Evolutionary conservation across 176 grass and related monocot genomes (phyloP), one percentile per base, ranked within the genome.

Genomic region (Avena insularis): DNA sequence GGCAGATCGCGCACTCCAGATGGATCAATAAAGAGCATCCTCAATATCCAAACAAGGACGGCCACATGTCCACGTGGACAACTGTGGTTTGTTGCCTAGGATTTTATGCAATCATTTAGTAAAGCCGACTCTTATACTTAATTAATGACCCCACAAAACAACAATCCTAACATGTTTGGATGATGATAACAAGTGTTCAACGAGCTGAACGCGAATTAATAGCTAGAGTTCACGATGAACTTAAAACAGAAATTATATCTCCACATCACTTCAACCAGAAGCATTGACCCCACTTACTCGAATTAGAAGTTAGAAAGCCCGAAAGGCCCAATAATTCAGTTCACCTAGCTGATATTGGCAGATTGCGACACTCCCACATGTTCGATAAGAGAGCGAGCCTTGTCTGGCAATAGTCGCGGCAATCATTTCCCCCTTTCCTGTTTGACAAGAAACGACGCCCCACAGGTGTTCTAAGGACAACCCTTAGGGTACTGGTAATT

Each of bases 401-500:
- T 3, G 21, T 50, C 38, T 60, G 15, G 17, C 69, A 74, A 67
- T 29, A 79, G 19, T 23, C 9, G 21, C 12, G 63, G 45, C 72
- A n/a, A 60, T 62, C 27, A 9, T 35, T 63, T 20, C 35, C 9
- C 51, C 53, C 25, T 81, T 88, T 91, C 69, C 69, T 23, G 29
- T 16, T 85, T 45, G 77, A 69, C 75, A 80, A 82, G 46, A 60
- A 50, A 84, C 50, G 20, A 20, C 71, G 16, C 10, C 70, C 70
- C 17, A 0, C 4, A 14, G n/a, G 38, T 33, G 29, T 75, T 85
- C 15, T 55, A 58, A 19, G 25, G 48, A 40, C 54, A 89, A 49
- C 15, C 57, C 75, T 13, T 60, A 75, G 5, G 5, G 40, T 7
- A 60, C 20, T 40, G 16, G 20, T 58, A 79, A 87, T 49, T 81